A percentile compares a stretch with the other conserved stretches of the same genome.
These are phyloP conservation scores for Crotalaria pallida DNA, from an alignment of 306 rosid genomes.

Conservation along the genomic window DNA sequence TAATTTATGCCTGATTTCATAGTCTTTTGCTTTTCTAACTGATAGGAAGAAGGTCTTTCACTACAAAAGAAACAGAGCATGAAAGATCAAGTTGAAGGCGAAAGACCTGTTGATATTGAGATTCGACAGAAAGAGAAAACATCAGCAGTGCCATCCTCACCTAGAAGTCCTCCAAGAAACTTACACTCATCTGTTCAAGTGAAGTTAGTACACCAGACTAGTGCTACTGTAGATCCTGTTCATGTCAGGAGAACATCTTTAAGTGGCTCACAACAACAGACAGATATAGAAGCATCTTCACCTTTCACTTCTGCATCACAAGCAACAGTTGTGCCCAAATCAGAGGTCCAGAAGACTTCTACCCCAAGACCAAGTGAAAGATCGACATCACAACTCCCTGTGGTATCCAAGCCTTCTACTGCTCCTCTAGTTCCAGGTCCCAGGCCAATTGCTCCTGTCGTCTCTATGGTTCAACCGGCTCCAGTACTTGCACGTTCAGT, in stretches of 20 bases:
- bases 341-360: slow-evolving; percentile 54
- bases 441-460: slow-evolving; percentile 61
- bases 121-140: slow-evolving; percentile 52
- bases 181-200: slow-evolving; percentile 29
- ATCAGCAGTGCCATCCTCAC: slow-evolving; percentile 49
- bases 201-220: slow-evolving; percentile 37
- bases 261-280: slow-evolving; percentile 35
- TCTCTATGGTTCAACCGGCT: slow-evolving; percentile 64
- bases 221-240: slow-evolving; percentile 34
- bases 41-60: slow-evolving; percentile 47
- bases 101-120: slow-evolving; percentile 48
- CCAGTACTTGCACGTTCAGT: slow-evolving; percentile 77
- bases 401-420: slow-evolving; percentile 86
- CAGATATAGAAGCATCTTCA: slow-evolving; percentile 40
- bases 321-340: slow-evolving; percentile 33
- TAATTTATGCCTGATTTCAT: slow-evolving; percentile 16
- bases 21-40: slow-evolving; percentile 17
- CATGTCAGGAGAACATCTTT: slow-evolving; percentile 46
- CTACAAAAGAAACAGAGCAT: slow-evolving; percentile 49
- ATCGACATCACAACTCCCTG: slow-evolving; percentile 42
- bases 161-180: slow-evolving; percentile 49
- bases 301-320: slow-evolving; percentile 37
- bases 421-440: slow-evolving; percentile 82
- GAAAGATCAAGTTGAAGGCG: slow-evolving; percentile 49
- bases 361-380: slow-evolving; percentile 58